Evolutionary conservation across 352 stramenopile genomes (phyloP), one percentile per base, ranked within the genome.

Genomic region (Globisporangium irregulare): DNA sequence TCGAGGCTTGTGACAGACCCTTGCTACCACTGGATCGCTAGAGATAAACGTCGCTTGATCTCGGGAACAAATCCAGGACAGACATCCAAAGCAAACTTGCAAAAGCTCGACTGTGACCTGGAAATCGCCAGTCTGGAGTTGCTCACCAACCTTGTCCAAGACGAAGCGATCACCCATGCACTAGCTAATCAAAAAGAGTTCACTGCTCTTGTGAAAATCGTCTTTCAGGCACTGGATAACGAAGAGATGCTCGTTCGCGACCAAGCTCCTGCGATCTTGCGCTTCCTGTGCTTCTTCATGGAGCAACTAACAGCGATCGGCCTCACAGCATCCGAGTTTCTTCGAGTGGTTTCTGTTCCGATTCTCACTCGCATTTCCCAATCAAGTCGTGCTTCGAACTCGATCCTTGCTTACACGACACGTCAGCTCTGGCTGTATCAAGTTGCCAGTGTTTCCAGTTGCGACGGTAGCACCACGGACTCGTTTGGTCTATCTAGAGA

Each of bases 11-110:
- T 57, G 12, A 62, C 53, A 10, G 10, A 22, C 3, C 38, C 53
- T 6, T 68, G 51, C 62, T 68, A 62, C 55, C 24, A 62, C 36
- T 68, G 62, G 62, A 68, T 68, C 38, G 4, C 62, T 38, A 25
- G 36, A 14, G 18, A 54, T 34, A 27, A 22, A 25, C 7, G 38
- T 25, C 51, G 32, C 18, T 20, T 1, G 0, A 24, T 7, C 7
- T 48, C 41, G 18, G 8, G 22, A 20, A 24, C 50, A 36, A 14
- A n/a, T 54, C 5, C 50, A 25, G 14, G 7, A 2, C 32, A 8
- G 34, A 24, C 0, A 4, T 25, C 22, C 1, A 50, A 57, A 60
- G 10, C 25, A 10, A 61, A 43, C 8, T 15, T 68, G 22, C 34
- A 22, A 20, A 51, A 18, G 1, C 34, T 68, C 4, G 62, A 10